phyloP scores from a whole-genome alignment of 768 basidiomycete species.

The Termitomyces sp. region DNA sequence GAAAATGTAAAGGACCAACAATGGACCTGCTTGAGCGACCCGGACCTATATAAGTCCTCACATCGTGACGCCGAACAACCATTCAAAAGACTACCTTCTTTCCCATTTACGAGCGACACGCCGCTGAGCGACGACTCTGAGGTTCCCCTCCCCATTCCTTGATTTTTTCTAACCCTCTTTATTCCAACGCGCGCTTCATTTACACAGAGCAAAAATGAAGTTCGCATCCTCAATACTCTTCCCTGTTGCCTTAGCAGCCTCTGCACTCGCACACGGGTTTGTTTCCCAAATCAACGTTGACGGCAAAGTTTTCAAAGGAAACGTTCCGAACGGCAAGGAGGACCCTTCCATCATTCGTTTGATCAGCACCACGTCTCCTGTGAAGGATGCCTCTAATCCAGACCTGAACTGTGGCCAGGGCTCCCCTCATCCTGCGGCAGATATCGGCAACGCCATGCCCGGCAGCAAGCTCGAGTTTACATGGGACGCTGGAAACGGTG shows the following conservation, averaged over 20 bases:
- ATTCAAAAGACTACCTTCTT: neutral
- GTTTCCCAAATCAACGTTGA: constrained; percentile 33
- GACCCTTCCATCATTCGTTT: constrained; percentile 35
- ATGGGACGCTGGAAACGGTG: constrained; percentile 2
- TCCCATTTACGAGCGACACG: neutral
- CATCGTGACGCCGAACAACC: neutral
- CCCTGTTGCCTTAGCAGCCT: constrained; percentile 28
- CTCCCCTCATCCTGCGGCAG: constrained; percentile 37
- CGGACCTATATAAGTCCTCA: neutral
- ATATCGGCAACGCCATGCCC: constrained; percentile 42
- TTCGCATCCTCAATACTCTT: constrained; percentile 21
- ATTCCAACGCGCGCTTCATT: neutral
- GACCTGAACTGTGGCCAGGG: constrained; percentile 56
- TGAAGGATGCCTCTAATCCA: constrained; percentile 51
- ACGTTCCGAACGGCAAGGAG: constrained; percentile 19
- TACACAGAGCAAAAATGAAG: constrained; percentile 15
- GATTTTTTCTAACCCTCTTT: neutral
- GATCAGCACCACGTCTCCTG: constrained; percentile 30
- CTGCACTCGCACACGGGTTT: constrained; percentile 41
- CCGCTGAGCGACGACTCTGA: constrained; percentile 2
- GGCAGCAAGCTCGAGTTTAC: constrained; percentile 1
- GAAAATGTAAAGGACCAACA: neutral
- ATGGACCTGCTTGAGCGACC: neutral
- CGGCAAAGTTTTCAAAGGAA: constrained; percentile 32
- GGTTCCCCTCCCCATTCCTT: constrained; percentile 1